Base-by-base conservation (phyloP, 2,329 filamentous ascomycete genomes). In the Xylariaceae sp. region DNA sequence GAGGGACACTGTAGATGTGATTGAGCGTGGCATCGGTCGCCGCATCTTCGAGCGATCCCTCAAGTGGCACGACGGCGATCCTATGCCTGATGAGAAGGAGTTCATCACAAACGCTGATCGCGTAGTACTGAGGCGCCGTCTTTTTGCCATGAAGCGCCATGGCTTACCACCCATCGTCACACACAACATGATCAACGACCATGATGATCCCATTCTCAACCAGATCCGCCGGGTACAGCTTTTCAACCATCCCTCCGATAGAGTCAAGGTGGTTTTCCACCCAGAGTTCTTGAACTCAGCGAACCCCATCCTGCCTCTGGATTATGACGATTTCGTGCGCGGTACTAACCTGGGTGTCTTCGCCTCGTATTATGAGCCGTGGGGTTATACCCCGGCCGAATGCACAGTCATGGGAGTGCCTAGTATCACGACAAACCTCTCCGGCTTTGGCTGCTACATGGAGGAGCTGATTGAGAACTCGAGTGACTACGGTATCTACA, bases 391-490 rank as follows among this genome's bases (percentile, higher is more conserved):
- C 1, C 94, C 93, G 0, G 93, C 94, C 55, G 94, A 97, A 75
- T 99, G 94, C 76, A 97, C 94, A 0, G 94, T 97, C 64, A 97
- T 97, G 94, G 94, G 94, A 68, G 92, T 99, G 47, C 94, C 94
- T 49, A 96, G 91, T 75, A 97, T 99, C 76, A 97, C 94, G 9
- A 97, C 93, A 34, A 99, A 99, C 75, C 79, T 99, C 50, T 97
- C 94, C 5, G 94, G 94, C 17, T 99, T 99, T 71, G 94, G 94
- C 53, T 97, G 94, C 77, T 97, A 99, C 76, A 99, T 99, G 94
- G 94, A 99, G 75, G 94, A 97, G 76, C 78, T 97, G 67, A 97
- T 99, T 66, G 93, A 97, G 77, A 97, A 97, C 76, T 95, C 93
- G 47, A 89, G 89, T 65, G 94, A 99, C 75, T 97, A 99, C 72